Evolutionary conservation across 345 rosid genomes (phyloP), one percentile per base, ranked within the genome.

Genomic region (Populus nigra): DNA sequence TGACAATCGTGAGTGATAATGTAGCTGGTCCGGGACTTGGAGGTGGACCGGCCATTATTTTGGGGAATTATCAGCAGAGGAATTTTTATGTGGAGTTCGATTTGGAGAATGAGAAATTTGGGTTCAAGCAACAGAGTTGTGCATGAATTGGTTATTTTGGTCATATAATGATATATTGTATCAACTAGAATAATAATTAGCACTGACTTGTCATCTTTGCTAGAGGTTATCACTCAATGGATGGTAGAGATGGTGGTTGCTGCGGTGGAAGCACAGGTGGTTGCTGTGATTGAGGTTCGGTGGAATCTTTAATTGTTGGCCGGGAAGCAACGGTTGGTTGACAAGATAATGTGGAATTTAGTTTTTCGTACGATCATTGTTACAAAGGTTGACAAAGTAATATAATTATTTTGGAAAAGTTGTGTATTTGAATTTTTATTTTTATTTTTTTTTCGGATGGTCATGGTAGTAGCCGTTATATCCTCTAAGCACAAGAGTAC

Each of bases 51-150:
- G 91, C 93, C 65, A 88, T 95, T 5, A 88, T 95, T 7, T 45
- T 95, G 63, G 99, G 98, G 47, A 89, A 85, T 83, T 95, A 89
- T 41, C 98, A 95, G 89, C 94, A 87, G 81, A 96, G 88, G 87
- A 90, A 95, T 81, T 91, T 85, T 82, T 75, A 88, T 38, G 69
- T 93, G 8, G 99, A 95, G 79, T 95, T 82, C 78, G 97, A 93
- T 86, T 79, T 92, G 80, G 88, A 81, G 49, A 89, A 92, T 36
- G 84, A 92, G 55, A 86, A 92, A 81, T 84, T 93, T 59, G 99
- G 99, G 55, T 93, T 92, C 74, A 87, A 81, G 7, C 84, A 78
- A 77, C 87, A 84, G 68, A 86, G 43, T 57, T 94, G 98, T 63
- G 74, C 41, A 29, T 86, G 84, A 87, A 67, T 50, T 62, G 62